Conservation (phyloP, 306 rosid genomes). For the Cajanus cajan region DNA sequence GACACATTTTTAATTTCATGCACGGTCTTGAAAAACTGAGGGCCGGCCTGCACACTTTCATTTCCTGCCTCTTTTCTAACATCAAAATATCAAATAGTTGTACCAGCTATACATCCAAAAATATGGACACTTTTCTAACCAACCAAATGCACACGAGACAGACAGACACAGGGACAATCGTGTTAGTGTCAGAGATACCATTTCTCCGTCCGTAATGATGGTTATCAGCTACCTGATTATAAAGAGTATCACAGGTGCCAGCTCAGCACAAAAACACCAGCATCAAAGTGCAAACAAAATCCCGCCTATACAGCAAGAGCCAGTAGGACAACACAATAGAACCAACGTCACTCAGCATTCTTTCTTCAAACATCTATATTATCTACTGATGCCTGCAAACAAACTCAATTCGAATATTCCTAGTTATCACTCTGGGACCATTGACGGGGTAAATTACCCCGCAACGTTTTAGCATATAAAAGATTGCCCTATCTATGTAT, state of each 20-base stretch:
- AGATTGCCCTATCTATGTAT: neutral
- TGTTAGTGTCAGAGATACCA: neutral
- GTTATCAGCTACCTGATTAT: neutral
- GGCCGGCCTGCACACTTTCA: too few species aligned
- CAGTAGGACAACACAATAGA: too few species aligned
- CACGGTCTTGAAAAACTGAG: too few species aligned
- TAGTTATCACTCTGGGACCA: neutral
- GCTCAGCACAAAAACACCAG: neutral
- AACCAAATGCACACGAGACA: neutral
- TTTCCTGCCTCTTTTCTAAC: too few species aligned
- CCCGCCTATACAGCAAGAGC: neutral
- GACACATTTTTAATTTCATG: too few species aligned
- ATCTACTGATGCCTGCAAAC: neutral
- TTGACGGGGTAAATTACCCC: neutral
- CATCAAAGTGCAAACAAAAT: neutral
- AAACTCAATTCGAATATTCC: neutral
- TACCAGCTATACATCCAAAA: too few species aligned
- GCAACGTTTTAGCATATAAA: neutral
- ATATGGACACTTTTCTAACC: too few species aligned
- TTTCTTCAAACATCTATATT: neutral
- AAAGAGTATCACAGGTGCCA: neutral
- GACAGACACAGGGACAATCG: neutral
- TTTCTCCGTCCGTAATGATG: neutral
- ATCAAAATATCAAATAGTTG: too few species aligned
- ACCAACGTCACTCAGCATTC: neutral